phyloP scores from a whole-genome alignment of 768 basidiomycete species.

The Hortiboletus campestris region DNA sequence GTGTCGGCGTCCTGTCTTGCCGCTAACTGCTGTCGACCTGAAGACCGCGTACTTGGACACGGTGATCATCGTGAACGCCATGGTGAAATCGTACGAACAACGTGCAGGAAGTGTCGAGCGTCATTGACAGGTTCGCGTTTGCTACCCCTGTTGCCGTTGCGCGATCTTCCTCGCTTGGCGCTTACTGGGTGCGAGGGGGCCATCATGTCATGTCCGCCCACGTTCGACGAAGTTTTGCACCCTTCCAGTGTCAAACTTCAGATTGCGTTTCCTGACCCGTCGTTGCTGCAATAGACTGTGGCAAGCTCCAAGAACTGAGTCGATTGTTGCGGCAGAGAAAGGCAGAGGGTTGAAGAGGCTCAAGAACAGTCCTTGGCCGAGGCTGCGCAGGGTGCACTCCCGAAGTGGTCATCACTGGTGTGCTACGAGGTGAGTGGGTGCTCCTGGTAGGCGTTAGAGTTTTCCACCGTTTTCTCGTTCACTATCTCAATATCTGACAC shows the following conservation, averaged over 20 bases:
- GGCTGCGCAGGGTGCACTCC: slow-evolving; percentile 29
- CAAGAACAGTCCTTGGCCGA: slow-evolving; percentile 31
- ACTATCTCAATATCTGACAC: neutral
- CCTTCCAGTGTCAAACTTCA: slow-evolving; percentile 76
- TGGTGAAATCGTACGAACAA: slow-evolving; percentile 62
- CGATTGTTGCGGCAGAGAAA: slow-evolving; percentile 79
- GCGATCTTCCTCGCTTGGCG: slow-evolving; percentile 65
- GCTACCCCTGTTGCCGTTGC: slow-evolving; percentile 78
- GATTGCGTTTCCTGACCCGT: slow-evolving; percentile 90
- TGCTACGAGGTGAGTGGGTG: neutral
- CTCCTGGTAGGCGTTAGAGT: neutral
- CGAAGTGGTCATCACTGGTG: slow-evolving; percentile 9
- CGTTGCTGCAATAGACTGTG: slow-evolving; percentile 94
- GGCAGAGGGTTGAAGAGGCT: slow-evolving; percentile 57
- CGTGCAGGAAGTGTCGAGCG: slow-evolving; percentile 52
- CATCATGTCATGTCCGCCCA: slow-evolving; percentile 32
- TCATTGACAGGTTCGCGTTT: slow-evolving; percentile 74
- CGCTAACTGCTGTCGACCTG: slow-evolving; percentile 43
- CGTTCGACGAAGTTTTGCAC: slow-evolving; percentile 72
- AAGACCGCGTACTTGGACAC: slow-evolving; percentile 43
- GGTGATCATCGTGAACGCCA: slow-evolving; percentile 39
- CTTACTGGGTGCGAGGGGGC: slow-evolving; percentile 44
- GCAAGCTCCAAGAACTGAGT: slow-evolving; percentile 87
- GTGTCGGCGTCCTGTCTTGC: slow-evolving; percentile 49
- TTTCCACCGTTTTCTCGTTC: neutral